Evolutionary conservation across 345 rosid species (phyloP).

Genomic region (Pistacia integerrima): DNA sequence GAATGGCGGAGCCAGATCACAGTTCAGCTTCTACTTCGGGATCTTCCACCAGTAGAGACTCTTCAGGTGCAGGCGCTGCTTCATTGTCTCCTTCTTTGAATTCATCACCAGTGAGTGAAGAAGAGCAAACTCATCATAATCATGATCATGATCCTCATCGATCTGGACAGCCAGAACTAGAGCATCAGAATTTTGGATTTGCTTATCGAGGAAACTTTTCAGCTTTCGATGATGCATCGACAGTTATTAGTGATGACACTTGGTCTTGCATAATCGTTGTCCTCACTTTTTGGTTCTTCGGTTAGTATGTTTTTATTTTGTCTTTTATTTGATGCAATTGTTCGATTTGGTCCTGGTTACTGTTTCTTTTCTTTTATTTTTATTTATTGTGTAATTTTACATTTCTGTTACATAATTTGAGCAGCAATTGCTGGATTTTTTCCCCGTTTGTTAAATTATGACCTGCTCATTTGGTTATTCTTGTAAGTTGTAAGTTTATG

Average conservation of each 20-base stretch:
- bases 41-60: constrained; percentile 19
- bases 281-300: constrained; percentile 87
- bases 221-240: constrained; percentile 37
- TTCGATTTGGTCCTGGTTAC: too few species aligned
- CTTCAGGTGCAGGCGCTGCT: constrained; percentile 21
- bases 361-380: too few species aligned
- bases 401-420: too few species aligned
- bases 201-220: constrained; percentile 34
- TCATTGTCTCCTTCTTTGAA: constrained; percentile 27
- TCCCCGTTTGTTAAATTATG: too few species aligned
- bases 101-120: constrained; percentile 48
- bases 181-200: constrained; percentile 48
- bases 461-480: background rate
- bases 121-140: constrained; percentile 37
- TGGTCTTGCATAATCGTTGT: constrained; percentile 89
- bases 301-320: constrained; percentile 38
- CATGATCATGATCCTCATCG: constrained; percentile 36
- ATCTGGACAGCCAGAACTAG: constrained; percentile 38
- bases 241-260: constrained; percentile 57
- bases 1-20: constrained; percentile 57
- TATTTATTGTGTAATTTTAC: too few species aligned
- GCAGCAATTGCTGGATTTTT: background rate
- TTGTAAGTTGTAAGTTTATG: background rate
- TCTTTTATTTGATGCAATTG: constrained; percentile 6
- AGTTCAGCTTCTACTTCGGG: constrained; percentile 36